phyloP scores from a whole-genome alignment of 2,329 filamentous ascomycete species.

The Aspergillus novofumigatus region DNA sequence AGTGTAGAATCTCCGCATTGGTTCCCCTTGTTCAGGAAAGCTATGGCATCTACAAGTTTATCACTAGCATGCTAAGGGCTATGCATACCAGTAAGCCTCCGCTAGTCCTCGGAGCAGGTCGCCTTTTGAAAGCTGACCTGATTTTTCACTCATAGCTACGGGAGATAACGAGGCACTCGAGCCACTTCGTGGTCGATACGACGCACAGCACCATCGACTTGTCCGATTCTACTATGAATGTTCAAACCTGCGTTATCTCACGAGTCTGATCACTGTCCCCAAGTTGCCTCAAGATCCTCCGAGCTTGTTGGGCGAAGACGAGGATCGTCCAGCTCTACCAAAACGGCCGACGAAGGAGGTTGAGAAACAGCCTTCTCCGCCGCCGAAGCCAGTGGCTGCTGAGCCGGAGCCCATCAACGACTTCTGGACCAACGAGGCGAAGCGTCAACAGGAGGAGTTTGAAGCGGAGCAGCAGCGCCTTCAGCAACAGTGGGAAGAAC shows the following conservation, averaged over 20 bases:
- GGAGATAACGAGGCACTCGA: constrained; percentile 90
- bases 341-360: constrained; percentile 67
- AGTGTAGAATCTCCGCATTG: constrained; percentile 90
- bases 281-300: constrained; percentile 93
- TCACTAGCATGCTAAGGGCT: constrained; percentile 96
- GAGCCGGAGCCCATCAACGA: constrained; percentile 95
- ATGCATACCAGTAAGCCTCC: constrained; percentile 81
- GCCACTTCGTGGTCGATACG: constrained; percentile 81
- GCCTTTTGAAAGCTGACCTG: constrained; percentile 5
- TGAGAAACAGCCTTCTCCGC: constrained; percentile 65
- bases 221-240: constrained; percentile 99
- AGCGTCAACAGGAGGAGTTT: constrained; percentile 87
- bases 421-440: constrained; percentile 94
- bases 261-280: constrained; percentile 90
- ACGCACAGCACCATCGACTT: constrained; percentile 92
- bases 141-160: constrained; percentile 54
- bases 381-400: constrained; percentile 58
- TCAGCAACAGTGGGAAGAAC: constrained; percentile 79
- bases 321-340: constrained; percentile 76
- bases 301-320: constrained; percentile 80
- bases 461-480: constrained; percentile 88
- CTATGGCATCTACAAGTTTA: constrained; percentile 99
- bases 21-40: constrained; percentile 95
- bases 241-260: constrained; percentile 93
- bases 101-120: too few species aligned